These are phyloP conservation scores for Sphagnum contortum DNA, from an alignment of 225 moss, liverwort and hornwort genomes.

Conservation along the genomic window DNA sequence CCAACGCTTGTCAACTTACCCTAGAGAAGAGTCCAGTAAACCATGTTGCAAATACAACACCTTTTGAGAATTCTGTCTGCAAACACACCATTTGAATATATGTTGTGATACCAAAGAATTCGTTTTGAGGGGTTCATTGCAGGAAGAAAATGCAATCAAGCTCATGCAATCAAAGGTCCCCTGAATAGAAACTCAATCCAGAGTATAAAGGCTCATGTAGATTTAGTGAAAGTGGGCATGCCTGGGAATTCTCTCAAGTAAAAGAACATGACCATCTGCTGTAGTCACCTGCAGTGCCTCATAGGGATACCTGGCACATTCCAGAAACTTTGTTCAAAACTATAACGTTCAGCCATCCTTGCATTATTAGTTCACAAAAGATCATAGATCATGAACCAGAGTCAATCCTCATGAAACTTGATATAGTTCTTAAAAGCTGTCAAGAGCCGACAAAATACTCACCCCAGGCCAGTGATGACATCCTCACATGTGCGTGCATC, in stretches of 20 bases:
- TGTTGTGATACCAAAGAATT: too few relatives aligned
- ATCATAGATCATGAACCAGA: too few relatives aligned
- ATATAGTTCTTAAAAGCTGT: too few relatives aligned
- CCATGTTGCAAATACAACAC: slow-evolving; percentile 88
- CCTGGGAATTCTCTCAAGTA: slow-evolving; percentile 75
- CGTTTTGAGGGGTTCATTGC: too few relatives aligned
- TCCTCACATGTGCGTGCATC: slow-evolving; percentile 91
- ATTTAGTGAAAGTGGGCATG: slow-evolving; percentile 1
- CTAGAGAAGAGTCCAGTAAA: slow-evolving; percentile 79
- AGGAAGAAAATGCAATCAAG: too few relatives aligned
- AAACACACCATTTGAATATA: slow-evolving; percentile 3
- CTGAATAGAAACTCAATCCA: too few relatives aligned
- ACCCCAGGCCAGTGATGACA: slow-evolving; percentile 80
- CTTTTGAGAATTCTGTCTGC: slow-evolving; percentile 69
- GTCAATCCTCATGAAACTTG: too few relatives aligned
- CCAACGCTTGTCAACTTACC: slow-evolving; percentile 24
- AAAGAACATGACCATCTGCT: slow-evolving; percentile 57
- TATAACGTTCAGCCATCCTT: too few relatives aligned
- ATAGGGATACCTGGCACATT: slow-evolving; percentile 49
- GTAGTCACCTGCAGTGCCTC: slow-evolving; percentile 66
- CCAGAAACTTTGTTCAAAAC: not conserved
- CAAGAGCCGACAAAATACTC: slow-evolving; percentile 2
- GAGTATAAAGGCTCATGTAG: too few relatives aligned
- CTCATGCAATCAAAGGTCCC: too few relatives aligned
- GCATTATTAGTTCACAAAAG: too few relatives aligned